Evolutionary conservation across 2,329 filamentous ascomycete genomes (phyloP), one percentile per base, ranked within the genome.

Genomic region (Botryotinia narcissicola): DNA sequence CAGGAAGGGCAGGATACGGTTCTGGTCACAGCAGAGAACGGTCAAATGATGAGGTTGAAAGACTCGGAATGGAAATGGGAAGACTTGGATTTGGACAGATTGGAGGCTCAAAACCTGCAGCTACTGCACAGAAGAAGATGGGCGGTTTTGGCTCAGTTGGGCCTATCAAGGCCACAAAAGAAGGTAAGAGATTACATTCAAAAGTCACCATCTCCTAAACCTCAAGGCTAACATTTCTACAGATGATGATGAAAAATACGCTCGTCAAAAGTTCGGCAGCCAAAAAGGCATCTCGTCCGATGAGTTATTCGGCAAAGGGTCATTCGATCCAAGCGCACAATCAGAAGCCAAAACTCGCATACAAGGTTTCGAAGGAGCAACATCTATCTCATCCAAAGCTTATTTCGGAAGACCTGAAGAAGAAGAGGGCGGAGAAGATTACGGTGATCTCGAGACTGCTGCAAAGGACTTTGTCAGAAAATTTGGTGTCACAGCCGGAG

Each of bases 231-330:
- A 76, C 76, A 83, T 70, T 40, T 18, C 32, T n/a, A 12, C 74
- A 90, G 90, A 89, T 76, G 94, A 98, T 73, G 91, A 92, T 72
- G 90, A 98, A 80, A 90, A 89, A 80, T 97, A 93, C 81, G 94
- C 95, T 9, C 92, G 93, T 79, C 86, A 89, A 80, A 97, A 97
- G 83, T 99, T 99, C 80, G 95, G 95, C 75, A 84, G 84, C 61
- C 96, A 99, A 82, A 98, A 98, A 86, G 93, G 93, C 78, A 99
- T 99, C 78, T 98, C 94, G 0, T 98, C 95, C 0, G 96, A 99
- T 82, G 96, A 99, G 82, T 99, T 97, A 87, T 99, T 99, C 81
- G 94, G 95, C 80, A 95, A 96, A 82, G 93, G 94, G 71, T 85
- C 88, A 72, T 98, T 91, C 83, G 95, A 99, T 81, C 90, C 95